phyloP scores from a whole-genome alignment of 108 stramenopile genomes.

The Aurantiochytrium sp. region DNA sequence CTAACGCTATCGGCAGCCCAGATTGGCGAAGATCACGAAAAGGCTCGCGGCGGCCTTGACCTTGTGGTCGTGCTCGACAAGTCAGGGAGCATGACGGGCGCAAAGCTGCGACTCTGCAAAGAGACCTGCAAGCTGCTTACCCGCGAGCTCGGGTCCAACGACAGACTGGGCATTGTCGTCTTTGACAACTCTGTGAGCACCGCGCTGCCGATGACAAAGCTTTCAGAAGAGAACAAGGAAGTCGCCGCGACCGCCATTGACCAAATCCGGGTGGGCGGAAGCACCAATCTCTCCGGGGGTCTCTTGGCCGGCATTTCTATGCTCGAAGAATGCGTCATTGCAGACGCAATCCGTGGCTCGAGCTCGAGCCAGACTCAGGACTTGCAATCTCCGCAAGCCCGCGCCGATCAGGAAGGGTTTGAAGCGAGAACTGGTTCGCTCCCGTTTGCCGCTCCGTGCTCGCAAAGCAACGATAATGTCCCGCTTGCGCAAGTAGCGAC shows the following conservation, averaged over 20 bases:
- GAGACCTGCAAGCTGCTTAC: constrained; percentile 47
- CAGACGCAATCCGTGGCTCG: too few relatives aligned
- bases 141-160: constrained; percentile 42
- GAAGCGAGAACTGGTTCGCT: too few relatives aligned
- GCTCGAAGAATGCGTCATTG: constrained; percentile 20
- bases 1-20: not conserved
- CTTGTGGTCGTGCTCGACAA: constrained; percentile 59
- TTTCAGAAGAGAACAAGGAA: constrained; percentile 31
- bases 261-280: not conserved
- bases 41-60: constrained; percentile 44
- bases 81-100: constrained; percentile 38
- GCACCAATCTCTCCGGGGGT: constrained; percentile 23
- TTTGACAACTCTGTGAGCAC: constrained; percentile 45
- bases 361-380: too few relatives aligned
- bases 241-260: constrained; percentile 35
- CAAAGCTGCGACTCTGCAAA: constrained; percentile 56
- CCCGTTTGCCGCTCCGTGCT: too few relatives aligned
- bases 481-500: too few relatives aligned
- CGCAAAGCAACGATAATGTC: too few relatives aligned
- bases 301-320: not conserved
- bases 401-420: too few relatives aligned
- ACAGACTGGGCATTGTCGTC: constrained; percentile 54
- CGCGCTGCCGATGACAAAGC: constrained; percentile 35
- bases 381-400: too few relatives aligned
- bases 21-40: not conserved